Conservation (phyloP, 768 basidiomycete species). For the Pisolithus marmoratus region DNA sequence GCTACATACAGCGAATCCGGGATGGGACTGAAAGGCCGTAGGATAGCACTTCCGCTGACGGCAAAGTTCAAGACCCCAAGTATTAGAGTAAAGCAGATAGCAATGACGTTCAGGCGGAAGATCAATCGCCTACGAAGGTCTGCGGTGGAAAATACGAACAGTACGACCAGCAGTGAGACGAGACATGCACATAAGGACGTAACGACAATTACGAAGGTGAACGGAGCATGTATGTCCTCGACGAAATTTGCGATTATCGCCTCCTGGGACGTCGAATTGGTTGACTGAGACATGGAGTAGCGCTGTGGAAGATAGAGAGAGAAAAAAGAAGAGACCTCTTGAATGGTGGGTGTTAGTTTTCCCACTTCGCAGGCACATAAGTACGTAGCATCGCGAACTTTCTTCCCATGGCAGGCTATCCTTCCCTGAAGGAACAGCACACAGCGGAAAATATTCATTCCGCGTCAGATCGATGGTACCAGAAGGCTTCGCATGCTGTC, state of each 20-base stretch:
- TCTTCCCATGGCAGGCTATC: neutral
- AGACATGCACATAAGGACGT: neutral
- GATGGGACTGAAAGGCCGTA: constrained; percentile 14
- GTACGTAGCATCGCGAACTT: neutral
- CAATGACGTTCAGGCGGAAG: neutral
- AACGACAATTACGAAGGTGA: neutral
- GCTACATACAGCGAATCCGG: constrained; percentile 13
- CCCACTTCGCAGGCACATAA: neutral
- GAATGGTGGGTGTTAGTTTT: neutral
- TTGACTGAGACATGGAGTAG: neutral
- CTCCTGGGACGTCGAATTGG: neutral
- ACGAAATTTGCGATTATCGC: neutral
- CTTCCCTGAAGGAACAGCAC: no score
- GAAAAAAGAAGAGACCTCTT: neutral
- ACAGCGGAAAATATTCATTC: no score
- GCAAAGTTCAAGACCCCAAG: neutral
- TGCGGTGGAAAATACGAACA: neutral
- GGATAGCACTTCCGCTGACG: constrained; percentile 1
- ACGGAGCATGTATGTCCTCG: neutral
- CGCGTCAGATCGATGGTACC: no score
- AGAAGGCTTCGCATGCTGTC: no score
- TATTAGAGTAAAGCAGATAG: neutral
- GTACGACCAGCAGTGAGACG: neutral
- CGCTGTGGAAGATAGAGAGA: neutral
- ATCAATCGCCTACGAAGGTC: neutral